Evolutionary conservation across 2,329 filamentous ascomycete species (phyloP), one percentile per base, ranked within the genome.

Genomic region (Sarocladium strictum): DNA sequence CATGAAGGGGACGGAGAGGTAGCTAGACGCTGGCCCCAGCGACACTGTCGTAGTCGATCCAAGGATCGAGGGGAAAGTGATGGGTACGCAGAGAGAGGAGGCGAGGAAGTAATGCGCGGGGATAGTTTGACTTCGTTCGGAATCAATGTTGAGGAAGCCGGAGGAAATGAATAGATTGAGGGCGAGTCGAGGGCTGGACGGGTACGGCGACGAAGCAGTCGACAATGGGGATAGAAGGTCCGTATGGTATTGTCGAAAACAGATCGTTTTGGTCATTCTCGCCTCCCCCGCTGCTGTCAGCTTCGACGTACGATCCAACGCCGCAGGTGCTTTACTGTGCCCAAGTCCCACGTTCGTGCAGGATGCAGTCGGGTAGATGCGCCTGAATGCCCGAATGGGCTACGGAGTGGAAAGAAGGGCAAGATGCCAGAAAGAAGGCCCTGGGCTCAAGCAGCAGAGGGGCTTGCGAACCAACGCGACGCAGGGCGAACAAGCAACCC

Each of bases 391-490:
- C n/a, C 9, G 19, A 23, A 23, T 5, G 38, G 6, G 10, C 7
- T n/a, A 43, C 38, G 19, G 38, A 23, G 23, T 9, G 14, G 38
- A 43, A 14, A 43, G 19, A 19, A 17, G 23, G 14, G 21, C 23
- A 47, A n/a, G 17, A 27, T 23, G 43, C 43, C 23, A 29, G n/a
- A 27, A 23, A 29, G n/a, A 17, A 27, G 11, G 43, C 43, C 43
- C 14, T n/a, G 43, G n/a, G 23, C 3, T 27, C 43, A n/a, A 5
- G 26, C 17, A 23, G 24, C 17, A 24, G 3, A n/a, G 27, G 47
- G 10, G 47, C 47, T 35, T 21, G 47, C 27, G 47, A 51, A 51
- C 29, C 47, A 51, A 51, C 47, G n/a, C 23, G 47, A 35, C 26
- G 14, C 43, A 17, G 17, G 17, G 27, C 5, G 17, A 35, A 27